These are phyloP conservation scores for Pascua sp. DNA, from an alignment of 1,284 basidiomycete genomes.

Conservation along the genomic window DNA sequence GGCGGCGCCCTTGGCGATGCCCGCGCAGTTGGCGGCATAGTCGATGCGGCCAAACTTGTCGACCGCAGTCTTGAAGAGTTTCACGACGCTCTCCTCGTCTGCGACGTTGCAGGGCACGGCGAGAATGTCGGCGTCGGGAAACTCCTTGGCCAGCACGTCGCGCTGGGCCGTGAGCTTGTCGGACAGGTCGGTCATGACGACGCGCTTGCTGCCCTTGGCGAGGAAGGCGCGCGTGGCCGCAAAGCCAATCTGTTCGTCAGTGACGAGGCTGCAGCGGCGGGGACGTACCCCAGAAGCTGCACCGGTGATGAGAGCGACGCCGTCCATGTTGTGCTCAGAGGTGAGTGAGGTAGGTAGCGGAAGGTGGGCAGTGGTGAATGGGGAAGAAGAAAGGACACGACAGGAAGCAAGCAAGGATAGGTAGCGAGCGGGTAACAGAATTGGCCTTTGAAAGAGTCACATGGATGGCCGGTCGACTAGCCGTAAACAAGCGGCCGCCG, in stretches of 20 bases:
- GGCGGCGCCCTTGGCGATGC: neutral
- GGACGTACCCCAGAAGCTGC: conserved; percentile 5
- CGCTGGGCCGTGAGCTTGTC: neutral
- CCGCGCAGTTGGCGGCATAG: conserved; percentile 35
- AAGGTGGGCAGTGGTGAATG: too few relatives aligned
- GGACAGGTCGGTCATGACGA: conserved; percentile 2
- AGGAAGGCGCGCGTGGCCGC: conserved; percentile 6
- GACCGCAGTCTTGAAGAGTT: conserved; percentile 5
- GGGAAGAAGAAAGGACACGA: too few relatives aligned
- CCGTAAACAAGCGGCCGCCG: too few relatives aligned
- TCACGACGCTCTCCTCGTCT: conserved; percentile 12
- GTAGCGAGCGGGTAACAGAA: too few relatives aligned
- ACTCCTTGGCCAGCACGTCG: neutral
- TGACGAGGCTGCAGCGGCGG: too few relatives aligned
- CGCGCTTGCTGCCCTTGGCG: conserved; percentile 1
- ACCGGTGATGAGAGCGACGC: conserved; percentile 21
- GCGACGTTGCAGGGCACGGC: conserved; percentile 10
- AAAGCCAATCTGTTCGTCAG: conserved; percentile 8
- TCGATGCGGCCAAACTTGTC: conserved; percentile 29
- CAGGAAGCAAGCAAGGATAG: too few relatives aligned
- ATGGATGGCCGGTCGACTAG: too few relatives aligned
- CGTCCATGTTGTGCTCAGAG: neutral
- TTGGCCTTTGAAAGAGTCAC: too few relatives aligned
- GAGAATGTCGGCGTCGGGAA: neutral
- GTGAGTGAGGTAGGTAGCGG: neutral